Evolutionary conservation across 75 land plant genomes (phyloP), one percentile per base, ranked within the genome.

Genomic region (Sequoia sempervirens): DNA sequence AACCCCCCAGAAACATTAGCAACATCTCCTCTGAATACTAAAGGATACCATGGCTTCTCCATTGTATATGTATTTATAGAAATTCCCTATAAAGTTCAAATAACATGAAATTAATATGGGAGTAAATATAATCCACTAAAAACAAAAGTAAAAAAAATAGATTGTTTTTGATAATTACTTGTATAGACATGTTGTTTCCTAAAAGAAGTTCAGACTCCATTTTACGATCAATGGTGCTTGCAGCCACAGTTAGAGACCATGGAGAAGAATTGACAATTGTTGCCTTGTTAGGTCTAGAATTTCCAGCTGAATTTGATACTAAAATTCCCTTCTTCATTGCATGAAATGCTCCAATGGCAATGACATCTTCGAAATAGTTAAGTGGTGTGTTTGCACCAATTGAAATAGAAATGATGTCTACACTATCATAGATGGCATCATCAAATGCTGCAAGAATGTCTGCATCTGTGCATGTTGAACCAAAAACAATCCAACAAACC

Each of bases 381-480:
- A 90, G 85, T 2, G 86, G 88, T 3, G 89, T 87, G 12, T 9
- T 17, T 54, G 86, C 89, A 54, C 93, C 95, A 58, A 95, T 87
- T 18, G 93, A 91, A 14, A 93, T 53, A 14, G 96, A 95, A 30
- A 93, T 68, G 38, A 95, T 84, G 61, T 95, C 91, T n/a, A 90
- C 93, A 1, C 93, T 93, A 81, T 94, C 96, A 50, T 12, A 12
- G 53, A 50, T 50, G 53, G 53, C 53, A 50, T 50, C 53, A 50
- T 50, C 53, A 13, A 50, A 50, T 50, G 53, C 53, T 50, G 53
- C 53, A 50, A 50, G 53, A 50, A 50, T 50, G 53, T 50, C 14
- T 90, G 66, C 91, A 81, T 95, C 94, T 14, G 98, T 90, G 54
- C 90, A 90, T 80, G 86, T 89, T 83, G 97, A 94, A 4, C 91